These are phyloP conservation scores for Saccharomyces cerevisiae DNA, from an alignment of 805 yeast genomes.

Conservation along the genomic window DNA sequence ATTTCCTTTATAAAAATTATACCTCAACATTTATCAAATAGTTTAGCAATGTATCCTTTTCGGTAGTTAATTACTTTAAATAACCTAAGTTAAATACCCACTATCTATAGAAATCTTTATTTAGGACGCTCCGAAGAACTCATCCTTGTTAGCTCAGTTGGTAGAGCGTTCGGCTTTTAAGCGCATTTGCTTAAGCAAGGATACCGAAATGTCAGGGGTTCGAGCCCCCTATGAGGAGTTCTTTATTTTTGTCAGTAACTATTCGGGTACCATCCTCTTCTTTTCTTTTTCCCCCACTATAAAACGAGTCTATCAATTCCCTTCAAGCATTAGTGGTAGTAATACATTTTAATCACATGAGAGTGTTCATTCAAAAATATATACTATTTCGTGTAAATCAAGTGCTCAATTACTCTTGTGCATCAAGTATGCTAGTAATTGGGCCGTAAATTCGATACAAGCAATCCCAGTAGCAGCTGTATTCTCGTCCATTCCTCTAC, in stretches of 20 bases:
- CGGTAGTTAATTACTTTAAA: no score
- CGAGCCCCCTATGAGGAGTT: conserved; percentile 46
- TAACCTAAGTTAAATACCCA: no score
- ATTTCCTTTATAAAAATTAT: no score
- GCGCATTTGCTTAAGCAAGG: conserved; percentile 32
- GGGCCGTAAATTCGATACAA: conserved; percentile 23
- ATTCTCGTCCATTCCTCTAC: conserved; percentile 46
- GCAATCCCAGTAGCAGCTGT: conserved; percentile 22
- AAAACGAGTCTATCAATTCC: no score
- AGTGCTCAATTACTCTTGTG: neutral
- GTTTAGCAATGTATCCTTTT: no score
- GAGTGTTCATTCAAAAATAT: neutral
- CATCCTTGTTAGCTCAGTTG: conserved; percentile 56
- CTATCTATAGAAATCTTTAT: no score
- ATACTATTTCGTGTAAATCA: neutral
- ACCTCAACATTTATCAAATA: no score
- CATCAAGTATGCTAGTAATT: conserved; percentile 18
- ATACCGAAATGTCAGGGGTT: conserved; percentile 44
- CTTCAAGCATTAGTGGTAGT: no score
- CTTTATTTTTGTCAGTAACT: no score
- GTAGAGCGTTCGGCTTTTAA: conserved; percentile 65
- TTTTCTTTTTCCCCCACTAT: no score
- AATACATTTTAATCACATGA: no score
- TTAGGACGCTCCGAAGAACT: conserved; percentile 22
- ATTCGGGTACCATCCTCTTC: no score